phyloP scores from a whole-genome alignment of 228 moss, liverwort and hornwort genomes.

The Sphagnum fallax region DNA sequence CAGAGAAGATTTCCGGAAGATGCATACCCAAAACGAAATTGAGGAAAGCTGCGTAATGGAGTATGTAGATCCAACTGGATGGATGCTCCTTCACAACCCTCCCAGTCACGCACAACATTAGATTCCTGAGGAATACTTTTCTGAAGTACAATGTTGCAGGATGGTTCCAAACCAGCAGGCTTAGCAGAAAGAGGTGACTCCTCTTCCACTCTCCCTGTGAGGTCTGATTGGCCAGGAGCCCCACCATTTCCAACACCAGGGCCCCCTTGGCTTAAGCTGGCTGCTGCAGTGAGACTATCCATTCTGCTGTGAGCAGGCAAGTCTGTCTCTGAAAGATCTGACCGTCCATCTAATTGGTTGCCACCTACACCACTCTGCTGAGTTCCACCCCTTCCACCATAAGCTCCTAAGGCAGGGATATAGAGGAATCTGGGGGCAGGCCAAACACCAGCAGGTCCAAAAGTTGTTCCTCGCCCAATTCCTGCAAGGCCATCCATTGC shows the following conservation, averaged over 20 bases:
- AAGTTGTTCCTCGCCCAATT: slow-evolving; percentile 51
- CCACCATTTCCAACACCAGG: slow-evolving; percentile 12
- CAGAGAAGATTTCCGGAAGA: neutral
- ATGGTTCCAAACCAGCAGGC: slow-evolving; percentile 24
- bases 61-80: slow-evolving; percentile 48
- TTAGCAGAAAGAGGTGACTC: slow-evolving; percentile 10
- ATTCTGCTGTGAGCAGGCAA: slow-evolving; percentile 33
- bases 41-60: slow-evolving; percentile 48
- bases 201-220: slow-evolving; percentile 19
- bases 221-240: slow-evolving; percentile 23
- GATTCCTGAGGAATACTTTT: slow-evolving; percentile 25
- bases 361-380: slow-evolving; percentile 32
- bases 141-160: slow-evolving; percentile 22
- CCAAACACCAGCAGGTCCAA: slow-evolving; percentile 53
- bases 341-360: slow-evolving; percentile 27
- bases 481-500: slow-evolving; percentile 53
- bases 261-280: slow-evolving; percentile 32
- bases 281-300: slow-evolving; percentile 13
- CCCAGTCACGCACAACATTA: slow-evolving; percentile 21
- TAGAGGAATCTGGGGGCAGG: slow-evolving; percentile 51
- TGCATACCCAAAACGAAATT: slow-evolving; percentile 50
- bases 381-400: slow-evolving; percentile 38
- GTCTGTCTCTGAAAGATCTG: slow-evolving; percentile 29
- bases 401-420: slow-evolving; percentile 45
- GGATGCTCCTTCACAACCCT: slow-evolving; percentile 23